Evolutionary conservation across 345 rosid genomes (phyloP), one percentile per base, ranked within the genome.

Genomic region (Moringa oleifera): DNA sequence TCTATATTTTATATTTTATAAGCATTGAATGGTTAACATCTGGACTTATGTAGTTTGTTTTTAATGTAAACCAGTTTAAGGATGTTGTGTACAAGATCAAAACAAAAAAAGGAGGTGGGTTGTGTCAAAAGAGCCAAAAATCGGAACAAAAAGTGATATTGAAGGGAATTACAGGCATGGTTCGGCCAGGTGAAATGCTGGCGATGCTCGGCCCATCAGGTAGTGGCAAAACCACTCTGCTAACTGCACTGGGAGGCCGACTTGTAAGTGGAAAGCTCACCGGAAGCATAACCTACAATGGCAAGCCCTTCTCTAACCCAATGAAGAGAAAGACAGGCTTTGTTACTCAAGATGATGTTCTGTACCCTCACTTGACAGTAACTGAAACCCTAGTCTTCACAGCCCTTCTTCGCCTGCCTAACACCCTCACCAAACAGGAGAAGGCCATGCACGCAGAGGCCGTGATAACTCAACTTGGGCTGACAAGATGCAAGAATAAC

Each of bases 361-460:
- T 85, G 18, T 78, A 80, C 31, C 81, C 85, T 49, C 64, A 85
- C 62, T 65, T 85, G 41, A 85, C 87, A 0, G 87, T 85, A 4
- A 77, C 81, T 1, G 98, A 92, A 62, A 89, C 95, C 33, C 77
- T 92, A 41, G 81, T 83, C 7, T 92, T 73, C 57, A 80, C 96
- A 0, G 97, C 98, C n/a, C 66, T 92, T 55, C 73, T 89, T 36
- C 76, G 91, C 78, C 81, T 92, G 13, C 96, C 97, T 0, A 89
- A 81, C 28, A 59, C 83, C 66, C 69, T 87, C 0, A 80, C 70
- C 1, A 25, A 25, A 58, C 73, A 79, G 36, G 91, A 92, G 73
- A 92, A 87, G 68, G 73, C 71, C 18, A 83, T 81, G 60, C 98
- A 92, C 49, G 95, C 86, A 10, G 89, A 85, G 65, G 52, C 80